phyloP scores from a whole-genome alignment of 352 stramenopile species.

The Globisporangium nunn region DNA sequence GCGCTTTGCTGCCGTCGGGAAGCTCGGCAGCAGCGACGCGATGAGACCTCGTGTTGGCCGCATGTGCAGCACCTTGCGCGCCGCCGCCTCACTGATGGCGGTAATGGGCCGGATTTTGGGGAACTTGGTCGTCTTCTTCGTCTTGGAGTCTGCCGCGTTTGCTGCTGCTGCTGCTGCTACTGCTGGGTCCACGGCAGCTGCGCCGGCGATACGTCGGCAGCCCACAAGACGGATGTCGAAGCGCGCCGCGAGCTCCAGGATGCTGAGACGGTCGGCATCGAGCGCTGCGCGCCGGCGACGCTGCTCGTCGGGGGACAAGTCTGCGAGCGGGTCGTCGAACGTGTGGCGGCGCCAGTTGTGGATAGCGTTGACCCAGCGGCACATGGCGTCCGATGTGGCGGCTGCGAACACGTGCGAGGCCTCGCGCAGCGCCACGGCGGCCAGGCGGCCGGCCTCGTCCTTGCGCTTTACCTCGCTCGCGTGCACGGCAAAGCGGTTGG shows the following conservation, averaged over 20 bases:
- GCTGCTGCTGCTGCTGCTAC: too few species aligned
- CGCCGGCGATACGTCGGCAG: slow-evolving; percentile 1
- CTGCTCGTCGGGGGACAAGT: slow-evolving; percentile 14
- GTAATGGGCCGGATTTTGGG: slow-evolving; percentile 12
- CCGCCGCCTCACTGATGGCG: slow-evolving; percentile 9
- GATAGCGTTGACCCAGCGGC: slow-evolving; percentile 57
- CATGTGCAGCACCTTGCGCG: slow-evolving; percentile 13
- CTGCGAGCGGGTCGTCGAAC: slow-evolving; percentile 41
- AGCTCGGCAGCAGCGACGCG: slow-evolving; percentile 26
- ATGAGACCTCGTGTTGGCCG: slow-evolving; percentile 14
- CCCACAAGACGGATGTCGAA: slow-evolving; percentile 42
- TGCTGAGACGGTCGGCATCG: slow-evolving; percentile 11
- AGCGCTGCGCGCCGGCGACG: slow-evolving; percentile 15
- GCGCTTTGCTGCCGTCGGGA: slow-evolving; percentile 3
- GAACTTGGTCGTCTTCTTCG: slow-evolving; percentile 15
- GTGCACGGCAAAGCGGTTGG: slow-evolving; percentile 61
- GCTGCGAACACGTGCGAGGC: slow-evolving; percentile 45
- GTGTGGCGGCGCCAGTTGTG: slow-evolving; percentile 65
- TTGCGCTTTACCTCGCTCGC: slow-evolving; percentile 41
- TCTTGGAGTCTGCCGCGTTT: not conserved
- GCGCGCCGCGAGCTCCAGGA: slow-evolving; percentile 21
- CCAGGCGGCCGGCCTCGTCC: slow-evolving; percentile 38
- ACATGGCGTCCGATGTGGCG: slow-evolving; percentile 44
- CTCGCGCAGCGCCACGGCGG: slow-evolving; percentile 19
- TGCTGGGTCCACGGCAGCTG: not conserved